Percentiles rank a stretch among this genome's conserved stretches.
These are phyloP conservation scores for Pyricularia sp. DNA, from an alignment of 2,329 filamentous ascomycete species.

Conservation along the genomic window DNA sequence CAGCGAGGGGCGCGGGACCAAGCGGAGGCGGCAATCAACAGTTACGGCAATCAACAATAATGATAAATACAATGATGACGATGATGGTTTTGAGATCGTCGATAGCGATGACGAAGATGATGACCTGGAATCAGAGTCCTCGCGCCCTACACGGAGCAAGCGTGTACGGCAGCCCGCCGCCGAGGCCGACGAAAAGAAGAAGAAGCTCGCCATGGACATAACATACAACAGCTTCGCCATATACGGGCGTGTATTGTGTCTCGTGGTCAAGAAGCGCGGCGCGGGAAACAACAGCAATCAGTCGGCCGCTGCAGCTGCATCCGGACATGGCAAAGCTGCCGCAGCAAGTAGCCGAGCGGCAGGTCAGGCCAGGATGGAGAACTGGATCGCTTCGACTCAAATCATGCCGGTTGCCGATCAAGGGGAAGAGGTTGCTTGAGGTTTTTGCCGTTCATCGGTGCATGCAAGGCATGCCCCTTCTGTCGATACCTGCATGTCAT, in stretches of 20 bases:
- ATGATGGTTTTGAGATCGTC: conserved; percentile 12
- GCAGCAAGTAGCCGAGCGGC: conserved; percentile 25
- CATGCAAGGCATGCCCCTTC: not conserved
- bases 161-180: conserved; percentile 21
- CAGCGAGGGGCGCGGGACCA: conserved; percentile 16
- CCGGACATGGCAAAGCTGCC: conserved; percentile 3
- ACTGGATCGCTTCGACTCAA: conserved; percentile 78
- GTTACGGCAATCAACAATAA: conserved; percentile 19
- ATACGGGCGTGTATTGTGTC: conserved; percentile 83
- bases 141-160: not conserved
- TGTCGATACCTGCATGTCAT: not conserved
- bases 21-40: conserved; percentile 20
- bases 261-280: conserved; percentile 72
- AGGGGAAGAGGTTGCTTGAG: conserved; percentile 18
- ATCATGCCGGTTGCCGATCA: conserved; percentile 29
- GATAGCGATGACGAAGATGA: conserved; percentile 15
- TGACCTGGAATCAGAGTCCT: conserved; percentile 27
- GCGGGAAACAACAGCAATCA: not conserved
- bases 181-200: conserved; percentile 58
- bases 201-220: conserved; percentile 79
- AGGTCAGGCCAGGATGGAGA: conserved; percentile 68
- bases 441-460: conserved; percentile 17
- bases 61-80: conserved; percentile 20
- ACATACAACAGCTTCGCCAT: conserved; percentile 94
- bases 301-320: not conserved